A percentile compares a stretch with the other conserved stretches of the same genome.
Evolutionary conservation across 192 early-diverging fungal genomes (phyloP).

Genomic region (Coemansia erecta): DNA sequence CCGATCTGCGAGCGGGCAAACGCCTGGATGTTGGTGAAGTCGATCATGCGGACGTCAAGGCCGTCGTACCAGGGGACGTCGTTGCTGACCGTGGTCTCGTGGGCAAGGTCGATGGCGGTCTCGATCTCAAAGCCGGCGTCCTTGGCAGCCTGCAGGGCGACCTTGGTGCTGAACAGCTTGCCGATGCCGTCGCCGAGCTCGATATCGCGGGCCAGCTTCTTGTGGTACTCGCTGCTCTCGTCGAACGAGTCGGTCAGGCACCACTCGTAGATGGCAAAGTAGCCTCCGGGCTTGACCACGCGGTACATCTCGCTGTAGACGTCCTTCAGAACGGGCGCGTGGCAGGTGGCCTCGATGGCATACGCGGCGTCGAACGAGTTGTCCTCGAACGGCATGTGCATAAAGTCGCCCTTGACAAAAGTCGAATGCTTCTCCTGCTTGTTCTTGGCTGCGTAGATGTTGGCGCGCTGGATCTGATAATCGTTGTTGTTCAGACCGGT

Average conservation of each 20-base stretch:
- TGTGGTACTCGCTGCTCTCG: constrained; percentile 68
- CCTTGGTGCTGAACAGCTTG: constrained; percentile 73
- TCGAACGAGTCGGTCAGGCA: constrained; percentile 88
- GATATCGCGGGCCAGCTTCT: constrained; percentile 73
- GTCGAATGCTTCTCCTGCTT: constrained; percentile 61
- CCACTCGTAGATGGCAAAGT: constrained; percentile 96
- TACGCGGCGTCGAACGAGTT: constrained; percentile 85
- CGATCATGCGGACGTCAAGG: constrained; percentile 55
- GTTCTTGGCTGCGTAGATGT: constrained; percentile 65
- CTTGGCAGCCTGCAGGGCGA: constrained; percentile 75
- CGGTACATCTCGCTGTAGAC: constrained; percentile 89
- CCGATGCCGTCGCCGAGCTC: constrained; percentile 92
- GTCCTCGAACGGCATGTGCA: constrained; percentile 83
- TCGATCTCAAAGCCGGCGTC: constrained; percentile 87
- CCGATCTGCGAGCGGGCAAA: constrained; percentile 61
- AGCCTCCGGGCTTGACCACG: constrained; percentile 88
- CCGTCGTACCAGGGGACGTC: constrained; percentile 81
- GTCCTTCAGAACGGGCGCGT: constrained; percentile 79
- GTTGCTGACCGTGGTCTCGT: constrained; percentile 58
- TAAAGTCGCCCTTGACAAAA: constrained; percentile 85
- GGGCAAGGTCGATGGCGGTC: constrained; percentile 62
- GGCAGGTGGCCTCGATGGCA: constrained; percentile 95
- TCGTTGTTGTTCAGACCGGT: constrained; percentile 97
- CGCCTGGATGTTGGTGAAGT: constrained; percentile 43
- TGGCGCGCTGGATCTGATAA: constrained; percentile 83